Conservation (phyloP, 1,284 basidiomycete genomes). For the Schizophyllum commune region DNA sequence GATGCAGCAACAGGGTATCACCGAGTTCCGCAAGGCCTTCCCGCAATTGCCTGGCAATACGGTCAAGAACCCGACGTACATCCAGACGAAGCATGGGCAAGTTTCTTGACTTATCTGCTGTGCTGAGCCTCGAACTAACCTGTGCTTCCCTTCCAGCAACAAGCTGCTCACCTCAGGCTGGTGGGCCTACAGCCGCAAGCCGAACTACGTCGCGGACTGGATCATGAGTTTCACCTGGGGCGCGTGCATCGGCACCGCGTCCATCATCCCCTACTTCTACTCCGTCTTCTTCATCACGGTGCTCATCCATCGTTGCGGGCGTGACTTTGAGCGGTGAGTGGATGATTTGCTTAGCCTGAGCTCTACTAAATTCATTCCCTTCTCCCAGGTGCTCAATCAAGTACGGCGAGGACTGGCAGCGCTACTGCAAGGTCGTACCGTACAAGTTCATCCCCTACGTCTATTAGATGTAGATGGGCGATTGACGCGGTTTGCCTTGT, state of each 20-base stretch:
- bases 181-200: conserved; percentile 89
- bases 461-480: conserved; percentile 27
- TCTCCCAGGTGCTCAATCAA: conserved; percentile 71
- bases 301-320: conserved; percentile 78
- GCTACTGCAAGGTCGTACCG: conserved; percentile 79
- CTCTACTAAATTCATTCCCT: not conserved
- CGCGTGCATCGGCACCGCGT: conserved; percentile 73
- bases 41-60: conserved; percentile 87
- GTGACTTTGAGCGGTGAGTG: conserved; percentile 83
- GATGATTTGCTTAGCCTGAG: not conserved
- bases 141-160: conserved; percentile 41
- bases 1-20: conserved; percentile 91
- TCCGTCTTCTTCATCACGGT: conserved; percentile 90
- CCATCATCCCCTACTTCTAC: conserved; percentile 93
- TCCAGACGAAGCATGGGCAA: conserved; percentile 90
- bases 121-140: not conserved
- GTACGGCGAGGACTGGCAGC: conserved; percentile 94
- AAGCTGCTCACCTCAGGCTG: conserved; percentile 80
- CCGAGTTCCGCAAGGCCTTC: conserved; percentile 84
- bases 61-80: conserved; percentile 84
- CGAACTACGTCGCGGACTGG: conserved; percentile 88
- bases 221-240: conserved; percentile 89
- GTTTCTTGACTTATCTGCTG: no score
- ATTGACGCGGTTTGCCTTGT: not conserved
- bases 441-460: conserved; percentile 85